Evolutionary conservation across 768 basidiomycete genomes (phyloP).

Genomic region (Pleurotus sapidus): DNA sequence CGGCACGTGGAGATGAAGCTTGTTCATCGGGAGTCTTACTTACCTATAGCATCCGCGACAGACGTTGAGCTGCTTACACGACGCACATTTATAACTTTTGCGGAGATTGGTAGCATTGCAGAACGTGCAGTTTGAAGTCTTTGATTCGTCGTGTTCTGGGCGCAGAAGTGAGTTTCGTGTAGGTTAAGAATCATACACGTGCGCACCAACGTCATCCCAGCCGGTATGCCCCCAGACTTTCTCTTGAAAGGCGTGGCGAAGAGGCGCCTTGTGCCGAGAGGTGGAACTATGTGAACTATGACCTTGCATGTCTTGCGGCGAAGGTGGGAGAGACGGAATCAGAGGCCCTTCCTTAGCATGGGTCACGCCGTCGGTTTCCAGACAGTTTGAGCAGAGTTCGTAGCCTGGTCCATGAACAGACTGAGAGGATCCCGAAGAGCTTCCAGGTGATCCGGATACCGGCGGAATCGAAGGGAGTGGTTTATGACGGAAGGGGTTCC

Average conservation of each 20-base stretch:
- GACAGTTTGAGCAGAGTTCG: slow-evolving; percentile 81
- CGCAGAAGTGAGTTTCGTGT: not conserved
- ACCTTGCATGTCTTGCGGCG: slow-evolving; percentile 50
- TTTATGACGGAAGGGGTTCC: slow-evolving; percentile 30
- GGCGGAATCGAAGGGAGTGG: slow-evolving; percentile 43
- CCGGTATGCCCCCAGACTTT: slow-evolving; percentile 80
- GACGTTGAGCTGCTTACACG: slow-evolving; percentile 75
- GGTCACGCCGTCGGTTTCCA: slow-evolving; percentile 72
- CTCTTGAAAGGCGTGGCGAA: slow-evolving; percentile 84
- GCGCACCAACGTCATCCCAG: slow-evolving; percentile 89
- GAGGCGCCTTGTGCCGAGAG: slow-evolving; percentile 68
- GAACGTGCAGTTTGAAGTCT: slow-evolving; percentile 73
- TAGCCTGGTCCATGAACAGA: slow-evolving; percentile 46
- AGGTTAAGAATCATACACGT: not conserved
- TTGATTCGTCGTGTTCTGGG: slow-evolving; percentile 65
- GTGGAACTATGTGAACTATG: slow-evolving; percentile 62
- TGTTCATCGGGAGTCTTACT: slow-evolving; percentile 9
- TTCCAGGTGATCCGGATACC: slow-evolving; percentile 19
- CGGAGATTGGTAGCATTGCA: slow-evolving; percentile 60
- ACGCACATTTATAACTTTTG: slow-evolving; percentile 82
- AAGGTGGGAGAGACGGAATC: slow-evolving; percentile 49
- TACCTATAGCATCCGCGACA: slow-evolving; percentile 85
- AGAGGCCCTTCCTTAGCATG: slow-evolving; percentile 69
- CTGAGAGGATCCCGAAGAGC: slow-evolving; percentile 17
- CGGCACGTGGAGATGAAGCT: slow-evolving; percentile 2